Evolutionary conservation across 164 flowering plant species (phyloP).

Genomic region (Sextonia rubra): DNA sequence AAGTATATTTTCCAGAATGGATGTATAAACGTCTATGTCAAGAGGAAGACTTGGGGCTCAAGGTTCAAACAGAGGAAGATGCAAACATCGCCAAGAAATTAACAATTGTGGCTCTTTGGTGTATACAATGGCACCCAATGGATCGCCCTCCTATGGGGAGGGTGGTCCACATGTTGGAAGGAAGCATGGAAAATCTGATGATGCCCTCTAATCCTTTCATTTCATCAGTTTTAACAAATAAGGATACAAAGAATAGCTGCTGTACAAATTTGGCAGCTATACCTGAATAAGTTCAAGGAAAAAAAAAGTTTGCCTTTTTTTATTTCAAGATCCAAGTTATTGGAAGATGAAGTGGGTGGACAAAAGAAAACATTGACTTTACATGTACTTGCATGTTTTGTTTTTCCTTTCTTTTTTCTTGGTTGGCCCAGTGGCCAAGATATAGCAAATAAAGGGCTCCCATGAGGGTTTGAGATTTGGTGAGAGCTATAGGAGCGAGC

Average conservation of each 20-base stretch:
- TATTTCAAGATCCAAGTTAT: no score
- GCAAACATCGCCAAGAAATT: not conserved
- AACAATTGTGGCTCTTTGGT: conserved; percentile 4
- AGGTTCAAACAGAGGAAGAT: not conserved
- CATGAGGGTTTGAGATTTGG: no score
- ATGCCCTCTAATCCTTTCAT: conserved; percentile 6
- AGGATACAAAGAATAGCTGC: not conserved
- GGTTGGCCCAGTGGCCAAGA: no score
- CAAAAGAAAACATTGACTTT: no score
- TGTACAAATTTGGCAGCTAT: no score
- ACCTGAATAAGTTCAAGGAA: no score
- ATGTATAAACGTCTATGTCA: not conserved
- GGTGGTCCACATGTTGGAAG: conserved; percentile 2
- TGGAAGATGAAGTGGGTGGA: no score
- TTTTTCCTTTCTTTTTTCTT: no score
- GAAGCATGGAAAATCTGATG: not conserved
- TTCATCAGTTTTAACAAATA: not conserved
- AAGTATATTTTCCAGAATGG: conserved; percentile 7
- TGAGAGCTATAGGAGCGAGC: no score
- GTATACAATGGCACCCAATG: conserved; percentile 4
- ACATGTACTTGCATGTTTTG: no score
- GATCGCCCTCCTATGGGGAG: conserved; percentile 5
- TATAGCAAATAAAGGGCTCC: no score
- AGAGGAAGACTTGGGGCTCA: not conserved
- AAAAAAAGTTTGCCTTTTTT: no score